A percentile compares a stretch with the other conserved stretches of the same genome.
phyloP scores from a whole-genome alignment of 1,284 basidiomycete genomes.

The Malassezia restricta region DNA sequence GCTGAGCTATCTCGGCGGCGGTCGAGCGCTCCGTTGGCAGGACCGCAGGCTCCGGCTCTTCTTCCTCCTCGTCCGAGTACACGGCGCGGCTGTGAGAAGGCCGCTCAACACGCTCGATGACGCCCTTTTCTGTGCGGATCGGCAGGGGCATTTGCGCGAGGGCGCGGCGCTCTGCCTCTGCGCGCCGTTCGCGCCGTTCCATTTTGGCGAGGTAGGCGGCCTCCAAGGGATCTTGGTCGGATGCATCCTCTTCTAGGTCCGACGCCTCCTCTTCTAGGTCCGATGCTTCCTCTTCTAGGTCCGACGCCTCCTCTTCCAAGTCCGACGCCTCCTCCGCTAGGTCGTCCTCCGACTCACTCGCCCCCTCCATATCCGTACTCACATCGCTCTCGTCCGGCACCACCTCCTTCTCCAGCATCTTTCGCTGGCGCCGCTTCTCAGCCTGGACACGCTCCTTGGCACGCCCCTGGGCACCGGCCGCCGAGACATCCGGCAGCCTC shows the following conservation, averaged over 20 bases:
- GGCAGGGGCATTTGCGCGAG: constrained; percentile 19
- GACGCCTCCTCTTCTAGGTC: not conserved
- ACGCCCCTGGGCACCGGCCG: constrained; percentile 2
- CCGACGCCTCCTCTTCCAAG: constrained; percentile 16
- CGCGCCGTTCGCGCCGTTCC: constrained; percentile 20
- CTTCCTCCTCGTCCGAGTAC: constrained; percentile 9
- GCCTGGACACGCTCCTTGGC: constrained; percentile 1
- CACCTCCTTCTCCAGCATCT: not conserved
- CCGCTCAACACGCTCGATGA: constrained; percentile 4
- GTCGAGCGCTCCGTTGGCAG: constrained; percentile 5
- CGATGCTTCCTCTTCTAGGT: not conserved
- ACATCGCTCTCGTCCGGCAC: constrained; percentile 55
- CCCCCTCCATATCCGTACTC: constrained; percentile 66
- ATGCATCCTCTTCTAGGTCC: constrained; percentile 4
- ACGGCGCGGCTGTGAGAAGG: constrained; percentile 24
- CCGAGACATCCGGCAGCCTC: constrained; percentile 3
- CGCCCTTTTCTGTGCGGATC: constrained; percentile 7
- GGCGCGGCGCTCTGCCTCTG: constrained; percentile 8
- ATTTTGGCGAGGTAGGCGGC: constrained; percentile 20
- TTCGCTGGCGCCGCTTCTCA: constrained; percentile 9
- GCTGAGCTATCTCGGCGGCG: constrained; percentile 28
- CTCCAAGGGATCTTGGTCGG: constrained; percentile 18
- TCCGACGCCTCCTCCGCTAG: constrained; percentile 5
- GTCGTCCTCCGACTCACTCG: constrained; percentile 51
- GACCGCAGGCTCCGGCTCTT: constrained; percentile 10